Evolutionary conservation across 78 protist genomes (phyloP), one percentile per base, ranked within the genome.

Genomic region (Planoprotostelium fungivorum): DNA sequence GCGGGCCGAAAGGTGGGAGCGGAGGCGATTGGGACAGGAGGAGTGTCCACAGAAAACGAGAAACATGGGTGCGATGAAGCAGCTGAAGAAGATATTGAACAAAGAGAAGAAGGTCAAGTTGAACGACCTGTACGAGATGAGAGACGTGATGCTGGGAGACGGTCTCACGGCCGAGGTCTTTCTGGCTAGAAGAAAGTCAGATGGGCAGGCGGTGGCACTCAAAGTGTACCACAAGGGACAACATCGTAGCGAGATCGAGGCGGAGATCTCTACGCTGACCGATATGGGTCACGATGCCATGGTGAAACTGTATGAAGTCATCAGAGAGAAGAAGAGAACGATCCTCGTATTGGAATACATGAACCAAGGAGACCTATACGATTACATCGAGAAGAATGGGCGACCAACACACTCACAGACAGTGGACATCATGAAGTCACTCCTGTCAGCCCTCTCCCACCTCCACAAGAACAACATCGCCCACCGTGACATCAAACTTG

Each of bases 401-500:
- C 31, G 5, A 25, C 73, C 73, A 5, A 51, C 5, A 16, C 73
- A 51, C 5, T 5, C 73, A 51, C 31, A 51, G 16, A 25, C 73
- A 5, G 73, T 16, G 31, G 5, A 5, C 73, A 51, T 51, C 73
- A 16, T 16, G 73, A 51, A 51, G 73, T 51, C 73, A 25, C 5
- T 51, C 5, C 73, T 51, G 73, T 25, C 73, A 5, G 73, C 73
- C 5, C 73, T 51, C 31, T 5, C 73, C 16, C 73, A 51, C 73
- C 73, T 96, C 31, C 98, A 97, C 90, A 31, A 37, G n/a, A 73
- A 86, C 34, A 91, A 95, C 38, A 93, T 97, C 38, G 93, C 92
- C 34, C 98, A 97, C 86, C 83, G 98, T 28, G 98, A 96, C 38
- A 84, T 95, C 35, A 96, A 97, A 88, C 94, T 93, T 1, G 93